phyloP scores from a whole-genome alignment of 306 rosid genomes.

The Rubus idaeus region DNA sequence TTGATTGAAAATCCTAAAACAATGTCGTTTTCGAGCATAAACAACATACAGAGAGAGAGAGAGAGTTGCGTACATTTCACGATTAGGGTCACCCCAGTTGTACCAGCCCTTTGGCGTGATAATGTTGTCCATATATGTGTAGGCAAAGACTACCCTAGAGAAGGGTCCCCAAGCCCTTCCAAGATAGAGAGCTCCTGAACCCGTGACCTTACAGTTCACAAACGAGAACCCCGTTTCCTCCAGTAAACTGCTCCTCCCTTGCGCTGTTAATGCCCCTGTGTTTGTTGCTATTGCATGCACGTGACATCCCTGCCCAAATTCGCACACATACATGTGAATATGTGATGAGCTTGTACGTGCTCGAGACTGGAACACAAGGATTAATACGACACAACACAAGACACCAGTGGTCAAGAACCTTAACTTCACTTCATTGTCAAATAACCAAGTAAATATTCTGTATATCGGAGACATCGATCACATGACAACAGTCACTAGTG shows the following conservation, averaged over 20 bases:
- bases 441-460: neutral
- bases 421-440: neutral
- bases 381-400: conserved; percentile 4
- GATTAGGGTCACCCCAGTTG: conserved; percentile 95
- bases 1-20: neutral
- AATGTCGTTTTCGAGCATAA: too few species aligned
- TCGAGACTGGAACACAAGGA: neutral
- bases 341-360: neutral
- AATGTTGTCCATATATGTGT: conserved; percentile 91
- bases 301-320: conserved; percentile 69
- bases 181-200: conserved; percentile 90
- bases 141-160: conserved; percentile 86
- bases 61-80: conserved; percentile 60
- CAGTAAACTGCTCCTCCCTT: conserved; percentile 73
- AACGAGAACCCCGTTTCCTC: conserved; percentile 97
- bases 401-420: neutral
- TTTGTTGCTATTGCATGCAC: conserved; percentile 85
- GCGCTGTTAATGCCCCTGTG: conserved; percentile 87
- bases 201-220: conserved; percentile 95
- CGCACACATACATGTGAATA: neutral
- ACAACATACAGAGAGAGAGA: neutral
- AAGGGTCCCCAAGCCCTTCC: conserved; percentile 99
- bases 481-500: neutral
- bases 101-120: conserved; percentile 98
- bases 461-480: neutral